These are phyloP conservation scores for Trametes cingulata DNA, from an alignment of 768 basidiomycete species.

Conservation along the genomic window DNA sequence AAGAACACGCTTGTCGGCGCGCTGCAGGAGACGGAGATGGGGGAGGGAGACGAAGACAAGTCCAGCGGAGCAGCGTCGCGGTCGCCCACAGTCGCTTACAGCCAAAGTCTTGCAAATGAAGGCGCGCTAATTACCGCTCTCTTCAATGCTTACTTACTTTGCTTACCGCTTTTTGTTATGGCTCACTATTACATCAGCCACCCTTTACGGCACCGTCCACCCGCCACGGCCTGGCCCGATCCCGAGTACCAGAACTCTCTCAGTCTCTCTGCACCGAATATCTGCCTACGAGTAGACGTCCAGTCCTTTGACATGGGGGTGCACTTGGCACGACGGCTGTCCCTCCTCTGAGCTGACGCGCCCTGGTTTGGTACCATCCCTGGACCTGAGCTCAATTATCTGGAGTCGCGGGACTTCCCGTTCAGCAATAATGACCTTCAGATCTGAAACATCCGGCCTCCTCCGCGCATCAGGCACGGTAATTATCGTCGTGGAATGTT, in stretches of 20 bases:
- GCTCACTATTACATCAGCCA: constrained; percentile 15
- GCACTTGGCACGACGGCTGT: neutral
- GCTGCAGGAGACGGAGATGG: constrained; percentile 5
- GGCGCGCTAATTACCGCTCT: neutral
- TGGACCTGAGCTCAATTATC: too few relatives aligned
- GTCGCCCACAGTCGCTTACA: constrained; percentile 14
- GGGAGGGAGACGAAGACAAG: constrained; percentile 9
- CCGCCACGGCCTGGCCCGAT: constrained; percentile 4
- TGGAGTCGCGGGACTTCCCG: neutral
- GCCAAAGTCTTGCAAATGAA: constrained; percentile 13
- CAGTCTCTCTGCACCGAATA: too few relatives aligned
- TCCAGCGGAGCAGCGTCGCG: constrained; percentile 21
- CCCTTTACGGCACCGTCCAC: neutral
- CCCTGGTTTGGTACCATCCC: neutral
- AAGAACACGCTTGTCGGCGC: neutral
- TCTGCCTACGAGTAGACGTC: too few relatives aligned
- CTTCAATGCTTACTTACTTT: constrained; percentile 3
- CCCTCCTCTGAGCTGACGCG: neutral
- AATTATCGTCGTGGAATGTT: constrained; percentile 8
- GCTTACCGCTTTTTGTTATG: neutral
- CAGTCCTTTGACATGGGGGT: too few relatives aligned
- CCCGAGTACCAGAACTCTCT: neutral
- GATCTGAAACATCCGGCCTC: constrained; percentile 3
- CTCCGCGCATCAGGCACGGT: constrained; percentile 16
- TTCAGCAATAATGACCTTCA: neutral